Evolutionary conservation across 1,284 basidiomycete species (phyloP), one percentile per base, ranked within the genome.

Genomic region (Tilletia caries): DNA sequence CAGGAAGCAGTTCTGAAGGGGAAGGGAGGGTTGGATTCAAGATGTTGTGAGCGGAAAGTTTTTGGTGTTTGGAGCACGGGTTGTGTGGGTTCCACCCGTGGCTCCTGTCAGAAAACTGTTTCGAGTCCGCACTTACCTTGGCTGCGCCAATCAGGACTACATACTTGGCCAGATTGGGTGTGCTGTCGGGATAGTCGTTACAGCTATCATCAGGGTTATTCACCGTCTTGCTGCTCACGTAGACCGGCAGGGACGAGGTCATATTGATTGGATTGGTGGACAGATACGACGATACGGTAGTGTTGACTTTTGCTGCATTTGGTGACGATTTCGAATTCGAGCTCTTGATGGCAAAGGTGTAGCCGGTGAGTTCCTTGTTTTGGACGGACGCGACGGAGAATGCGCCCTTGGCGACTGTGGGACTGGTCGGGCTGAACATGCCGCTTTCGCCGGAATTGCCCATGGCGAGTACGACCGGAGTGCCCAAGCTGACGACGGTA

Each of bases 361-460:
- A n/a, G 33, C 75, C 75, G 23, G 75, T 72, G 41, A 78, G 65
- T 34, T 72, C 68, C 44, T 43, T 43, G 68, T 79, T 83, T 71
- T 85, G 81, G n/a, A 80, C 79, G 12, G 76, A 71, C 10, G 73
- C 76, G 34, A 77, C 73, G 15, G 70, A 65, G 76, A 79, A 80
- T 41, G 83, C 84, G 12, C 79, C 77, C 33, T 76, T 64, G 64
- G 84, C 85, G 10, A 80, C 75, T 15, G 79, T 83, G 64, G 85
- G 85, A 23, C 80, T 75, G 41, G 80, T 78, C n/a, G 82, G 74
- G 76, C 83, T 85, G 68, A 84, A 84, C 44, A 82, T 76, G 34
- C 85, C 85, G 67, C 79, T 68, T 18, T 60, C 73, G n/a, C 84
- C 85, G 46, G 75, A 73, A 73, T 86, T 86, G 34, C 83, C 85